A percentile compares a stretch with the other conserved stretches of the same genome.
These are phyloP conservation scores for Rhododendron griersonianum DNA, from an alignment of 148 eudicot genomes.

Conservation along the genomic window DNA sequence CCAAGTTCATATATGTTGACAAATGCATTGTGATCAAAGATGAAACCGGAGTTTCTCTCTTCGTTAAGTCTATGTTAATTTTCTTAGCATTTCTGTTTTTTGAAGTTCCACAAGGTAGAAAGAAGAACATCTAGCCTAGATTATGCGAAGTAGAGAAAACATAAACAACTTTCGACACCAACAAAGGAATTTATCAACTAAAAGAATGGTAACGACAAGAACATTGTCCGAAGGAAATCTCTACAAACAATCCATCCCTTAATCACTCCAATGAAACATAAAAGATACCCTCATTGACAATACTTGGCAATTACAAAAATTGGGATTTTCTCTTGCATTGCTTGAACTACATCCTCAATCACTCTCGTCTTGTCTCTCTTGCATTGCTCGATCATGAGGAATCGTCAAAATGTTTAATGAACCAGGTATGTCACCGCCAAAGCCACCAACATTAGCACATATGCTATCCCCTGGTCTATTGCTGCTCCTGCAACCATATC, in stretches of 20 bases:
- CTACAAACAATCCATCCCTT: neutral
- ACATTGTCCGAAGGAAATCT: neutral
- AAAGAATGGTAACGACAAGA: neutral
- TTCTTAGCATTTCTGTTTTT: neutral
- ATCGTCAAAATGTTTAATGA: slow-evolving; percentile 3
- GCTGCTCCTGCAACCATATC: slow-evolving; percentile 11
- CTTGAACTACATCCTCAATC: neutral
- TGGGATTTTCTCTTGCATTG: neutral
- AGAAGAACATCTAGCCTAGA: neutral
- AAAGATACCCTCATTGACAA: neutral
- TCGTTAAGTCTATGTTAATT: too few relatives aligned
- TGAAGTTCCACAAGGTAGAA: neutral
- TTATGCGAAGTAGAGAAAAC: neutral
- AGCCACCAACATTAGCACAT: slow-evolving; percentile 22
- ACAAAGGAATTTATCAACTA: neutral
- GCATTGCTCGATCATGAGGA: neutral
- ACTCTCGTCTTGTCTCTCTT: neutral
- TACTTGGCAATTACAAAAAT: neutral
- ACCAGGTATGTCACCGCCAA: slow-evolving; percentile 21
- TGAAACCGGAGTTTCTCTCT: neutral
- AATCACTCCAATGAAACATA: neutral
- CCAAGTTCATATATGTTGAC: too few relatives aligned
- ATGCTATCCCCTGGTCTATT: slow-evolving; percentile 26
- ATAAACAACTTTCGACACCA: neutral
- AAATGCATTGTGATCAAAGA: neutral